Evolutionary conservation across 148 eudicot genomes (phyloP).

Genomic region (Chenopodium album): DNA sequence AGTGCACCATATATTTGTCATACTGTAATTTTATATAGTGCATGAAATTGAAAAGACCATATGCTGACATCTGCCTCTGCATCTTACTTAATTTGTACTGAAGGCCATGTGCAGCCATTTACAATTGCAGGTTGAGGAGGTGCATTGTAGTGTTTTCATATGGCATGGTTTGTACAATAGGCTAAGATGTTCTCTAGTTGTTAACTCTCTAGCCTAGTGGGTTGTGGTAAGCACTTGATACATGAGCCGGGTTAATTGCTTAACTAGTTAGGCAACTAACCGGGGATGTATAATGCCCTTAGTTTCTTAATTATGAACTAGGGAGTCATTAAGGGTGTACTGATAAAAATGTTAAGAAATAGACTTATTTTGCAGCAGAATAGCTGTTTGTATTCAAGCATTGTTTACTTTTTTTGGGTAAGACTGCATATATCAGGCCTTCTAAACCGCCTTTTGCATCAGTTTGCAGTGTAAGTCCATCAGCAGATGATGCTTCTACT

Average conservation of each 20-base stretch:
- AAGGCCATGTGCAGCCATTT: constrained; percentile 29
- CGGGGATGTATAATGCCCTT: neutral
- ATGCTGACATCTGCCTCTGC: constrained; percentile 6
- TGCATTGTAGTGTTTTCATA: neutral
- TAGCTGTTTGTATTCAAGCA: neutral
- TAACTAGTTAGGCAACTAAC: neutral
- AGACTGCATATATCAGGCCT: neutral
- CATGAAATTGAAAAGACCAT: constrained; percentile 14
- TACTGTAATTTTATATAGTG: neutral
- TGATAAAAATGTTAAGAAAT: too few species aligned
- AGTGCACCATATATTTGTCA: constrained; percentile 13
- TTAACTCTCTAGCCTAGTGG: neutral
- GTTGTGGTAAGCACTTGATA: neutral
- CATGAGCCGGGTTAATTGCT: neutral
- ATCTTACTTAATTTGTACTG: constrained; percentile 14
- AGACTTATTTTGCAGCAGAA: neutral
- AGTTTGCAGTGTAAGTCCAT: neutral
- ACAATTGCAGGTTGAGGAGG: constrained; percentile 16
- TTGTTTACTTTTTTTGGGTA: neutral
- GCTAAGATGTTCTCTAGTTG: neutral
- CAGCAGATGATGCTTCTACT: neutral
- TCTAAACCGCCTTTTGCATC: neutral
- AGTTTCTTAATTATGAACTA: too few species aligned
- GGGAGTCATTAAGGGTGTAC: too few species aligned
- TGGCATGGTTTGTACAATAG: neutral